phyloP scores from a whole-genome alignment of 148 eudicot genomes.

The Mesembryanthemum crystallinum region DNA sequence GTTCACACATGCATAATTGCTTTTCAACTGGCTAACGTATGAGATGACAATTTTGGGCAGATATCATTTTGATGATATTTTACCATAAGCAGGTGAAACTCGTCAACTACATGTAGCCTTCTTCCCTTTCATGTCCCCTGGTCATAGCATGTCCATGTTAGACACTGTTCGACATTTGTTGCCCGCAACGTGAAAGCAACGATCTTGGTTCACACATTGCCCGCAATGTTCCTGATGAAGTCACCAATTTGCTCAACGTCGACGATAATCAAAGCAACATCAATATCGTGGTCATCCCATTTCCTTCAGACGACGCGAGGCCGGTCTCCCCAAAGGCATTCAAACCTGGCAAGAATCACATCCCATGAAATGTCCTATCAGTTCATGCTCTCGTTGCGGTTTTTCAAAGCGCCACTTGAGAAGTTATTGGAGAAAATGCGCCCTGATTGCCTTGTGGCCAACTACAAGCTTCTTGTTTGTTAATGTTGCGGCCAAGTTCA shows the following conservation, averaged over 20 bases:
- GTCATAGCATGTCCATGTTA: constrained; percentile 50
- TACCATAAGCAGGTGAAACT: too few species aligned
- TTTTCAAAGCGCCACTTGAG: constrained; percentile 28
- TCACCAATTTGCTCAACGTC: constrained; percentile 6
- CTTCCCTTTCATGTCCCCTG: constrained; percentile 44
- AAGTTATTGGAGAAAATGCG: constrained; percentile 4
- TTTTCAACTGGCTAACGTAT: too few species aligned
- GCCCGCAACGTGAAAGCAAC: constrained; percentile 23
- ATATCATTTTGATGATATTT: too few species aligned
- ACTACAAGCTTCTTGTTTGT: too few species aligned
- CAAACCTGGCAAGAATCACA: constrained; percentile 24
- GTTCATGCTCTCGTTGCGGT: constrained; percentile 6
- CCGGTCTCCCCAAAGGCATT: constrained; percentile 30
- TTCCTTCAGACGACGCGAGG: constrained; percentile 31
- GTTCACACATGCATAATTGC: too few species aligned
- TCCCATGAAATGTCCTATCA: neutral
- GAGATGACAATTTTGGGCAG: too few species aligned
- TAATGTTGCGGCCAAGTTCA: constrained; percentile 35
- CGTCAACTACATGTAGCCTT: constrained; percentile 32
- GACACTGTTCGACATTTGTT: constrained; percentile 40
- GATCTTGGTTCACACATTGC: too few species aligned
- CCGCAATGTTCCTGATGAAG: constrained; percentile 30
- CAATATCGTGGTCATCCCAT: constrained; percentile 18
- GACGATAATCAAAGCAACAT: neutral
- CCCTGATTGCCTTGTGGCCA: constrained; percentile 36